phyloP scores from a whole-genome alignment of 2,329 filamentous ascomycete species.

The Fusarium pseudoanthophilum region DNA sequence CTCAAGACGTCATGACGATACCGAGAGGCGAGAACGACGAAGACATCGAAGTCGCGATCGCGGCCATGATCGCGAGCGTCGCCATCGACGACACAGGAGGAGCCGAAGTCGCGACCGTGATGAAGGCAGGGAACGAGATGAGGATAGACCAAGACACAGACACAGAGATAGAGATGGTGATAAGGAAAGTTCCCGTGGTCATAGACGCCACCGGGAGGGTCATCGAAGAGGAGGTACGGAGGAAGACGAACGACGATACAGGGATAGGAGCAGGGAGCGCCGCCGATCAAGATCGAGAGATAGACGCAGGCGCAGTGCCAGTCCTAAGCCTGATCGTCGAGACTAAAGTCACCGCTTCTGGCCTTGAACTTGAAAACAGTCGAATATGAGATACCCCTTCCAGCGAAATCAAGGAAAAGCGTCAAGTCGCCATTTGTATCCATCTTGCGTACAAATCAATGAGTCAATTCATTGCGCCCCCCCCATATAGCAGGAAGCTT shows the following conservation, averaged over 20 bases:
- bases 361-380: not conserved
- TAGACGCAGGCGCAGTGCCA: slow-evolving; percentile 27
- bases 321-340: slow-evolving; percentile 22
- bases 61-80: slow-evolving; percentile 44
- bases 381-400: slow-evolving; percentile 25
- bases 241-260: slow-evolving; percentile 27
- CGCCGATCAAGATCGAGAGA: slow-evolving; percentile 38
- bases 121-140: slow-evolving; percentile 28
- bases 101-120: slow-evolving; percentile 48
- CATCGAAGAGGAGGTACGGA: slow-evolving; percentile 19
- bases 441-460: slow-evolving; percentile 1
- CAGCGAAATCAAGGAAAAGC: not conserved
- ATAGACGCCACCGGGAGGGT: slow-evolving; percentile 23
- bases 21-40: slow-evolving; percentile 47
- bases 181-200: slow-evolving; percentile 19
- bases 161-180: slow-evolving; percentile 10
- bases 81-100: slow-evolving; percentile 48
- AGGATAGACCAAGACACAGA: slow-evolving; percentile 19
- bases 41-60: slow-evolving; percentile 51
- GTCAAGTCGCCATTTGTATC: not conserved
- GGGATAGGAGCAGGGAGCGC: slow-evolving; percentile 38
- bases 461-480: not conserved
- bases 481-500: not conserved
- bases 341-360: slow-evolving; percentile 3
- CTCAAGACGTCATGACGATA: slow-evolving; percentile 47